phyloP scores from a whole-genome alignment of 129 eudicot species.

The Saussurea involucrata region DNA sequence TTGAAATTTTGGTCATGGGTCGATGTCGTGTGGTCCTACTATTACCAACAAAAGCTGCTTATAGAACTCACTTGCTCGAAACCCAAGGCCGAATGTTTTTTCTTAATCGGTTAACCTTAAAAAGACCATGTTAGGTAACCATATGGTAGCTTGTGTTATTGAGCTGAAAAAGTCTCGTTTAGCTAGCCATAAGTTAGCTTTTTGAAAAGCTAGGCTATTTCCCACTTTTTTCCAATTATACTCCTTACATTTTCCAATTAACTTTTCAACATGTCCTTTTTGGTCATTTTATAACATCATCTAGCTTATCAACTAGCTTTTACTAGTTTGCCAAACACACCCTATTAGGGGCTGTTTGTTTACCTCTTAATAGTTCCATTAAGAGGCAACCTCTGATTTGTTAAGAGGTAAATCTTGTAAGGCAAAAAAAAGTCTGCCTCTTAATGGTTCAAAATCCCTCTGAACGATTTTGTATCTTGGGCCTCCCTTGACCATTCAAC shows the following conservation, averaged over 20 bases:
- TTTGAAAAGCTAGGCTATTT: neutral
- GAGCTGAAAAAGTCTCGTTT: neutral
- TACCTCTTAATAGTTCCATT: no score
- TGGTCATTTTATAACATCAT: neutral
- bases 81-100: neutral
- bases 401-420: no score
- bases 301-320: neutral
- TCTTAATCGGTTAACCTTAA: neutral
- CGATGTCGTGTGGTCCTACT: neutral
- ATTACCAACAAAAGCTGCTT: constrained; percentile 5
- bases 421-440: no score
- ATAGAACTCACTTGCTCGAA: neutral
- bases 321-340: neutral
- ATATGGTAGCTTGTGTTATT: neutral
- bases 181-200: neutral
- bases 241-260: neutral
- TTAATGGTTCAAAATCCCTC: no score
- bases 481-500: no score
- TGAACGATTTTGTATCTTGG: no score
- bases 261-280: neutral
- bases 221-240: neutral
- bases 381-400: no score
- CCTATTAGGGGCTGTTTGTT: no score
- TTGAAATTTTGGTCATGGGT: constrained; percentile 10
- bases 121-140: neutral